Percentiles rank a stretch among this genome's conserved stretches.
phyloP scores from a whole-genome alignment of 1,139 yeast species.

The Scheffersomyces insectosa region DNA sequence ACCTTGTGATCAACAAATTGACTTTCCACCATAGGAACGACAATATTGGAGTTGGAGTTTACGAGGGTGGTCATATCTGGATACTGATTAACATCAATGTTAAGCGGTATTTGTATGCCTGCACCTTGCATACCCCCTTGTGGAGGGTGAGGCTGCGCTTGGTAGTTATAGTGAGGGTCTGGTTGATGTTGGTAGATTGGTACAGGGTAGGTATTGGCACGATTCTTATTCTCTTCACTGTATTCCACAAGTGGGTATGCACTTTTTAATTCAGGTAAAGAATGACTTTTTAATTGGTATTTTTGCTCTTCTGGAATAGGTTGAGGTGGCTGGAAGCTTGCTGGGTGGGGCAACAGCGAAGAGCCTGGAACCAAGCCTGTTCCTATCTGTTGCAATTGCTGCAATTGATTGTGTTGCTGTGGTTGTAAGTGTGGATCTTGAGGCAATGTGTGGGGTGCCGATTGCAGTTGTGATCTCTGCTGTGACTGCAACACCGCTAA shows the following conservation, averaged over 20 bases:
- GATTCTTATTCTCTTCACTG: background rate
- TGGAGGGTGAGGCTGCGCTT: background rate
- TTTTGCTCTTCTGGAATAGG: slow-evolving; percentile 1
- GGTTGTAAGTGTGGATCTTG: slow-evolving; percentile 2
- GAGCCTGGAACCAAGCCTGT: background rate
- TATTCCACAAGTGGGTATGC: background rate
- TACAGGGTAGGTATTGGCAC: background rate
- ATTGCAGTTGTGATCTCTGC: slow-evolving; percentile 1
- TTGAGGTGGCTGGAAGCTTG: background rate
- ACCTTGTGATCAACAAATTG: slow-evolving; percentile 23
- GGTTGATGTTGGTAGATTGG: background rate
- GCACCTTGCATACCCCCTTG: background rate
- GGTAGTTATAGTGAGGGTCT: background rate
- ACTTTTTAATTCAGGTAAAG: background rate
- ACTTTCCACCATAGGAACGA: slow-evolving; percentile 38
- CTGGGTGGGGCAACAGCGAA: background rate
- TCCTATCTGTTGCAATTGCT: background rate
- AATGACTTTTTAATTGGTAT: background rate
- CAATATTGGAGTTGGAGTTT: slow-evolving; percentile 35
- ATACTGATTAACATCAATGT: slow-evolving; percentile 24
- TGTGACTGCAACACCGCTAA: slow-evolving; percentile 1
- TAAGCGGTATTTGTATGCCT: slow-evolving; percentile 13
- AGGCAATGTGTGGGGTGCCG: slow-evolving; percentile 1
- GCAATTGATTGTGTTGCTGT: background rate
- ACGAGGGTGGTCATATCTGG: slow-evolving; percentile 46